These are phyloP conservation scores for Eremochloa ophiuroides DNA, from an alignment of 176 grass and related monocot species.

Conservation along the genomic window DNA sequence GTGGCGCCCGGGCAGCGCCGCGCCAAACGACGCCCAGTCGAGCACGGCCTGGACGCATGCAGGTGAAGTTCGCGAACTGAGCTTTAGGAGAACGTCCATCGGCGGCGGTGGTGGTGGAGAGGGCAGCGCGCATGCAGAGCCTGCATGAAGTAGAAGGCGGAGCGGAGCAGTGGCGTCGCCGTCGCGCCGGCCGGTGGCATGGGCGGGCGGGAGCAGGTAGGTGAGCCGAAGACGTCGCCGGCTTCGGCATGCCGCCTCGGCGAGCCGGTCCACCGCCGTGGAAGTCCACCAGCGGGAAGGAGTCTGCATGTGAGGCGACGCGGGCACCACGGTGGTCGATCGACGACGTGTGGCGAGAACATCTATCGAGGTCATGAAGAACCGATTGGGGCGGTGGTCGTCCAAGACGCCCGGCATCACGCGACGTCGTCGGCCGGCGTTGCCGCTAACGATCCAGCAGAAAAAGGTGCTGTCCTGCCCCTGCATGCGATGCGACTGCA, in stretches of 20 bases:
- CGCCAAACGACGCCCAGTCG: conserved; percentile 78
- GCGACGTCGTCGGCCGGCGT: conserved; percentile 12
- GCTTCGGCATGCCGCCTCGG: conserved; percentile 37
- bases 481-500: too few relatives aligned
- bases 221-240: conserved; percentile 60
- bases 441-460: conserved; percentile 77
- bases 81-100: conserved; percentile 58
- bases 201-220: conserved; percentile 60
- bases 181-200: conserved; percentile 3
- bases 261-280: conserved; percentile 26
- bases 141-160: conserved; percentile 84
- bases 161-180: conserved; percentile 59
- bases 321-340: too few relatives aligned
- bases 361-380: too few relatives aligned
- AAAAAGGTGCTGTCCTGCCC: conserved; percentile 79
- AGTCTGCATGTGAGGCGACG: too few relatives aligned
- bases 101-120: conserved; percentile 24
- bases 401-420: neutral
- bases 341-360: too few relatives aligned
- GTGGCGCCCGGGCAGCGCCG: conserved; percentile 27
- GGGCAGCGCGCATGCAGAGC: conserved; percentile 48
- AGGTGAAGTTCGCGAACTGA: conserved; percentile 84
- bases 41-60: conserved; percentile 70
- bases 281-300: conserved; percentile 6
- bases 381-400: too few relatives aligned